phyloP scores from a whole-genome alignment of 2,329 filamentous ascomycete genomes.

The Fusarium oligoseptatum region DNA sequence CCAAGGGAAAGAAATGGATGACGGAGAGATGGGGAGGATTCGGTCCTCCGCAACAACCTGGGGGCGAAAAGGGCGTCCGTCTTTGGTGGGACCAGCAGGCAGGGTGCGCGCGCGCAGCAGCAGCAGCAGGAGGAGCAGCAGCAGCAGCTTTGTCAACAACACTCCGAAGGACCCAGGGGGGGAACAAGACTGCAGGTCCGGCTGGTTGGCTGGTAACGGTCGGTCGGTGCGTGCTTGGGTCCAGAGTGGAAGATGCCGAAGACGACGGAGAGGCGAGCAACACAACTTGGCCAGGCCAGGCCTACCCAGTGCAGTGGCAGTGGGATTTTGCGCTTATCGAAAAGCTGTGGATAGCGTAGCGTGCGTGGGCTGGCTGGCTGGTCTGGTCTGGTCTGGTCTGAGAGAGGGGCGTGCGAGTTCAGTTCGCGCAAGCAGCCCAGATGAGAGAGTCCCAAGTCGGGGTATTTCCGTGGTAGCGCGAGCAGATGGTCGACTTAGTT shows the following conservation, averaged over 20 bases:
- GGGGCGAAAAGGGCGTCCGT: slow-evolving; percentile 26
- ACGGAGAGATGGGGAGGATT: slow-evolving; percentile 47
- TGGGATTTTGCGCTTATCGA: slow-evolving; percentile 50
- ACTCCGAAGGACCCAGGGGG: slow-evolving; percentile 6
- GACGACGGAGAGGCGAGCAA: slow-evolving; percentile 29
- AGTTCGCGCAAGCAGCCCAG: slow-evolving; percentile 31
- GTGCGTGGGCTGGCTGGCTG: background rate
- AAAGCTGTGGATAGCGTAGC: slow-evolving; percentile 43
- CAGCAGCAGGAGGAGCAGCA: background rate
- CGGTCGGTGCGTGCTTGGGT: slow-evolving; percentile 22
- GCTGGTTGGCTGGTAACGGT: slow-evolving; percentile 15
- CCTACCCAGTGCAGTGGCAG: slow-evolving; percentile 44
- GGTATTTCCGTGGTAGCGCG: slow-evolving; percentile 52
- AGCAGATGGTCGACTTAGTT: slow-evolving; percentile 43
- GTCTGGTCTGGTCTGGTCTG: slow-evolving; percentile 21
- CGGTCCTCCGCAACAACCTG: slow-evolving; percentile 43
- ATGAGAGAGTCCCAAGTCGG: slow-evolving; percentile 45
- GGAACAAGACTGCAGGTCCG: slow-evolving; percentile 1
- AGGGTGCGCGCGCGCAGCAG: slow-evolving; percentile 21
- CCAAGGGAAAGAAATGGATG: slow-evolving; percentile 44
- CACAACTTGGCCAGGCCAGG: slow-evolving; percentile 27
- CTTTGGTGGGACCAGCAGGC: slow-evolving; percentile 38
- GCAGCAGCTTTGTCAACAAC: slow-evolving; percentile 29
- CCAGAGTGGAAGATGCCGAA: slow-evolving; percentile 37
- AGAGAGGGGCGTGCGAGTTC: slow-evolving; percentile 44